A percentile compares a stretch with the other conserved stretches of the same genome.
These are phyloP conservation scores for Sclerotinia nivalis DNA, from an alignment of 2,329 filamentous ascomycete genomes.

Conservation along the genomic window DNA sequence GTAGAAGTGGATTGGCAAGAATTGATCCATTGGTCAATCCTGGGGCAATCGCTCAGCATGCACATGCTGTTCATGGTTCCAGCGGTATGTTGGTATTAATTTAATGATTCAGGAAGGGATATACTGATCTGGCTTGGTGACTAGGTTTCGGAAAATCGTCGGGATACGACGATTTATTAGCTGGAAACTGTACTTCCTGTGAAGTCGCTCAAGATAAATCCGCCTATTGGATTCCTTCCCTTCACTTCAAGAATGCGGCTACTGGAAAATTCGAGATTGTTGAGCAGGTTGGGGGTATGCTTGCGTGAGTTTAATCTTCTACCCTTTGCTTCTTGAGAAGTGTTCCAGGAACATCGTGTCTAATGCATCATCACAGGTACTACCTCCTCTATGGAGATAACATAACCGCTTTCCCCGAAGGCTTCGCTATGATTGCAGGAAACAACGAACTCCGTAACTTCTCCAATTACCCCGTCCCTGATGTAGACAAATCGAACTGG, in stretches of 20 bases:
- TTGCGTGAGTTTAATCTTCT: slow-evolving; percentile 63
- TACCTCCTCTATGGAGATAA: slow-evolving; percentile 71
- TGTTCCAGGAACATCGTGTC: neutral
- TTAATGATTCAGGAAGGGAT: slow-evolving; percentile 16
- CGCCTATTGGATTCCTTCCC: slow-evolving; percentile 68
- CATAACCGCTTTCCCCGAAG: slow-evolving; percentile 70
- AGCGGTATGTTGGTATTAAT: slow-evolving; percentile 57
- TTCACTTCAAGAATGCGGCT: slow-evolving; percentile 49
- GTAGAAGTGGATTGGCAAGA: slow-evolving; percentile 66
- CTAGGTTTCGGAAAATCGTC: slow-evolving; percentile 66
- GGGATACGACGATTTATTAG: slow-evolving; percentile 56
- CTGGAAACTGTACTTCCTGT: slow-evolving; percentile 66
- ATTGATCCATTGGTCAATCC: slow-evolving; percentile 74
- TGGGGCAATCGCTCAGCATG: slow-evolving; percentile 61
- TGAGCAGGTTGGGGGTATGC: slow-evolving; percentile 75
- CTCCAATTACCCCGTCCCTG: slow-evolving; percentile 60
- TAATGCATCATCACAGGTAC: slow-evolving; percentile 58
- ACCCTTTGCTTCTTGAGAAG: neutral
- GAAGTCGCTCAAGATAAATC: slow-evolving; percentile 61
- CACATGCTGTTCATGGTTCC: slow-evolving; percentile 75
- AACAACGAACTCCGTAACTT: slow-evolving; percentile 68
- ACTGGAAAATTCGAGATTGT: slow-evolving; percentile 60
- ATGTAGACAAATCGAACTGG: slow-evolving; percentile 72
- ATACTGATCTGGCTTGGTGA: neutral
- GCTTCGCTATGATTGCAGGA: slow-evolving; percentile 83